These are phyloP conservation scores for Candida nitratophila DNA, from an alignment of 805 yeast genomes.

Conservation along the genomic window DNA sequence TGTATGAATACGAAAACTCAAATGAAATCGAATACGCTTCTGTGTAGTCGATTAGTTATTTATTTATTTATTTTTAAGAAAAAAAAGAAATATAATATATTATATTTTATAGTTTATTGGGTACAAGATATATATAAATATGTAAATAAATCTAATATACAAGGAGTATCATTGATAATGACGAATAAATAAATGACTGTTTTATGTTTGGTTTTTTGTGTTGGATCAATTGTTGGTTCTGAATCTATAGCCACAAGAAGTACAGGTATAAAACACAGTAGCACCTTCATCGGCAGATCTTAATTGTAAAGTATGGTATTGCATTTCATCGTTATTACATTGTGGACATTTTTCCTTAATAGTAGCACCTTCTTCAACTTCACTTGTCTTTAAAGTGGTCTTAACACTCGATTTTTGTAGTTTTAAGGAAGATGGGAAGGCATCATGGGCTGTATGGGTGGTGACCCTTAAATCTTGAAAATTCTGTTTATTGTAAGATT, in stretches of 20 bases:
- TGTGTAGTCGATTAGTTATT: too few species aligned
- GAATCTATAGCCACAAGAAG: slow-evolving; percentile 85
- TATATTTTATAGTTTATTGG: too few species aligned
- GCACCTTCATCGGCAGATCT: slow-evolving; percentile 99
- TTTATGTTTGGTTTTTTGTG: too few species aligned
- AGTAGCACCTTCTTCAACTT: slow-evolving; percentile 90
- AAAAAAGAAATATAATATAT: not conserved
- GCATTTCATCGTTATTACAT: slow-evolving; percentile 98
- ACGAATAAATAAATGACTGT: too few species aligned
- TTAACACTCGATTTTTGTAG: slow-evolving; percentile 86
- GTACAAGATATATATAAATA: not conserved
- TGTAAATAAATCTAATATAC: not conserved
- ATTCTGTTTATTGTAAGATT: slow-evolving; percentile 33
- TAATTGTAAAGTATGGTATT: slow-evolving; percentile 90
- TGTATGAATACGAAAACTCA: slow-evolving; percentile 94
- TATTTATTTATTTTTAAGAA: not conserved
- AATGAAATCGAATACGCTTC: slow-evolving; percentile 71
- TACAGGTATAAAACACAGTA: slow-evolving; percentile 95
- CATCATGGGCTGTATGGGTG: slow-evolving; percentile 84
- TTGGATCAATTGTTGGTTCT: slow-evolving; percentile 73
- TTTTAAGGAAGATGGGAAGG: slow-evolving; percentile 82
- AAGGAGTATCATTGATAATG: too few species aligned
- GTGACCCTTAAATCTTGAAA: slow-evolving; percentile 79
- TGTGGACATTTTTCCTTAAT: slow-evolving; percentile 98
- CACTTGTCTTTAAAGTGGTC: slow-evolving; percentile 68